Base-by-base conservation (phyloP, 805 yeast species). In the Pichia deserticola region DNA sequence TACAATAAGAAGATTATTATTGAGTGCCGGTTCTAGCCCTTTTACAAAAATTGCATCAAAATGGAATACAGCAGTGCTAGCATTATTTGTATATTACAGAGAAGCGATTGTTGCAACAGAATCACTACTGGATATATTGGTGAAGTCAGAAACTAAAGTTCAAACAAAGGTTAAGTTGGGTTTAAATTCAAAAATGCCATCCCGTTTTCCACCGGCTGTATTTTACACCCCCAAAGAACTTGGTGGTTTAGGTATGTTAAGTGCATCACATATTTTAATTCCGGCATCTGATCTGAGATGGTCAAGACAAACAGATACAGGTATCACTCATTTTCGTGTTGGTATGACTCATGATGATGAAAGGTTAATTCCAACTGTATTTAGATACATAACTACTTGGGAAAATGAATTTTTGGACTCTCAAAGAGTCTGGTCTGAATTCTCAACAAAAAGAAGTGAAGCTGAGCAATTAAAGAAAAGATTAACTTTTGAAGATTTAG, bases 141-240 rank as follows among this genome's bases (percentile, higher is more conserved):
- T 93, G 10, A 88, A 86, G 60, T 80, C 95, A 56, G 99, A 93
- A 61, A 90, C 97, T 0, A 84, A 86, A 60, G 84, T 93, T 42
- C 99, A 93, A 67, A 93, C 90, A 48, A 76, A 96, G 56, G 96
- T 93, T 20, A 93, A 93, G 63, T 78, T 92, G 70, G 99, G 99
- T 0, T 74, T 93, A 53, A 93, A 93, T 60, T 92, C 98, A 12
- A 93, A 93, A 67, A 93, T 93, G 99, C 99, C 99, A 0, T 83
- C 97, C 0, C 75, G 99, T 49, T 93, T 93, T 69, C 99, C 99
- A 4, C 99, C 99, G 0, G 97, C 97, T 4, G 99, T 93, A 0
- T 93, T 93, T 60, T 93, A 93, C 63, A 89, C 99, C 0, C 99
- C 99, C 0, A 92, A 90, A 58, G 99, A 93, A 64, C 70, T 93